These are phyloP conservation scores for Cladophialophora carrionii DNA, from an alignment of 2,329 filamentous ascomycete genomes.

Conservation along the genomic window DNA sequence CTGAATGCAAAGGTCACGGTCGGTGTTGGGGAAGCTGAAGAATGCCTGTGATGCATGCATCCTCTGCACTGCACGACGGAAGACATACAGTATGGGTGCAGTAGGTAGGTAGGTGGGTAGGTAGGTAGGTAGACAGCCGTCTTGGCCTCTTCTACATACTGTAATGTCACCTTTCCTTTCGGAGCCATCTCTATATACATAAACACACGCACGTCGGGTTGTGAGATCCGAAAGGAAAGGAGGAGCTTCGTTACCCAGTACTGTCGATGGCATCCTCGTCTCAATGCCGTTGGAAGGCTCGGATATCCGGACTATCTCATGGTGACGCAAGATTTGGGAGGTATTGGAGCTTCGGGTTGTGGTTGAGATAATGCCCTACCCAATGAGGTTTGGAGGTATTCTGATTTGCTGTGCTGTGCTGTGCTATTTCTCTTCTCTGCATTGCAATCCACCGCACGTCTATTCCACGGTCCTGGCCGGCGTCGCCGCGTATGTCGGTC, in stretches of 20 bases:
- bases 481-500: constrained; percentile 75
- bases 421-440: not conserved
- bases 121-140: no score
- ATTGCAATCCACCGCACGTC: constrained; percentile 17
- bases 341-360: not conserved
- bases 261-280: not conserved
- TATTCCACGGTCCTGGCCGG: constrained; percentile 67
- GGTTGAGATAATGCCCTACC: not conserved
- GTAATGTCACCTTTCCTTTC: not conserved
- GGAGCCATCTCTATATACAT: not conserved
- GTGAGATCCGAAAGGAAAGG: not conserved
- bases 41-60: not conserved
- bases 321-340: not conserved
- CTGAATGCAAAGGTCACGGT: not conserved
- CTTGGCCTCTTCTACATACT: no score
- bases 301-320: not conserved
- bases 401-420: not conserved
- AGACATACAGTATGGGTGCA: no score
- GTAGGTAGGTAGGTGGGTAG: no score
- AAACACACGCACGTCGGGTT: not conserved
- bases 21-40: not conserved
- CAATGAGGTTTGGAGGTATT: not conserved
- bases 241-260: not conserved
- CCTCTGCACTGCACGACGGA: no score
- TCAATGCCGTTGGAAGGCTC: not conserved